phyloP scores from a whole-genome alignment of 2,329 filamentous ascomycete genomes.

The Xylaria sp. region DNA sequence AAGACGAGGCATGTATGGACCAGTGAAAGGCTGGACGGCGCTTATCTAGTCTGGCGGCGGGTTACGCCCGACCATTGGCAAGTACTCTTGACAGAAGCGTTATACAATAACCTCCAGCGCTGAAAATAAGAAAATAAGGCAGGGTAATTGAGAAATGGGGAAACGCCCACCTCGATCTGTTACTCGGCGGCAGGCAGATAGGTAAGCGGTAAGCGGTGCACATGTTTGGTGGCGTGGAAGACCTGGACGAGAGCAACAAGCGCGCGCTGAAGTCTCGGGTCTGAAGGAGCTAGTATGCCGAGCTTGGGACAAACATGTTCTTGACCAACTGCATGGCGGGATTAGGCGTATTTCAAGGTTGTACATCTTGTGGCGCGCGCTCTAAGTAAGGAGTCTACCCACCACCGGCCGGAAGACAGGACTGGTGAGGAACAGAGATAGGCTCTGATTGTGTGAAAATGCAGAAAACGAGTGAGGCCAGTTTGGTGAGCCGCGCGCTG shows the following conservation, averaged over 20 bases:
- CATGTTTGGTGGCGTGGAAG: constrained; percentile 10
- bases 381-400: constrained; percentile 34
- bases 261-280: constrained; percentile 28
- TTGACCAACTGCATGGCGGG: constrained; percentile 31
- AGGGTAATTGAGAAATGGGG: constrained; percentile 28
- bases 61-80: constrained; percentile 38
- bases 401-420: constrained; percentile 21
- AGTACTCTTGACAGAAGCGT: constrained; percentile 16
- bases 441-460: constrained; percentile 40
- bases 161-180: constrained; percentile 23
- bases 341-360: constrained; percentile 20
- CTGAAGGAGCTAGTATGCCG: background rate
- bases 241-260: constrained; percentile 1
- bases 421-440: constrained; percentile 31
- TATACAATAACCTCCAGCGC: constrained; percentile 28
- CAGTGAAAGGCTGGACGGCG: constrained; percentile 39
- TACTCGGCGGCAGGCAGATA: constrained; percentile 24
- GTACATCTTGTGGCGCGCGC: constrained; percentile 38
- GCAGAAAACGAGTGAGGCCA: constrained; percentile 41
- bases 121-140: constrained; percentile 15
- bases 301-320: constrained; percentile 4
- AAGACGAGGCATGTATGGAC: constrained; percentile 32
- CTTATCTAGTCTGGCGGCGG: constrained; percentile 43
- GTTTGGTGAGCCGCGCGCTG: constrained; percentile 49
- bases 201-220: background rate